These are phyloP conservation scores for Tripidium arundinaceum DNA, from an alignment of 202 grass and related monocot species.

Conservation along the genomic window DNA sequence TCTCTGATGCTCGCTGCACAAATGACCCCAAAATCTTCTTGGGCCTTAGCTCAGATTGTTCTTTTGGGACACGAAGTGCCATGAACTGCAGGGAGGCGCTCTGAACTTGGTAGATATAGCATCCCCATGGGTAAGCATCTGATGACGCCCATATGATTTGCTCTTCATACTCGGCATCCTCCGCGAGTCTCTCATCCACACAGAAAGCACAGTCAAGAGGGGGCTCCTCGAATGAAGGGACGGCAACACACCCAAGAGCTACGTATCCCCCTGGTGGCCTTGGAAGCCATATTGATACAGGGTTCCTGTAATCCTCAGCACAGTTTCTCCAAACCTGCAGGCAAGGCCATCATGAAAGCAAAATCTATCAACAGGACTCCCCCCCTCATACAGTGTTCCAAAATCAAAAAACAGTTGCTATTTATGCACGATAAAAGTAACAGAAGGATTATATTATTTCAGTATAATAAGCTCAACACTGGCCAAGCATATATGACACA, in stretches of 20 bases:
- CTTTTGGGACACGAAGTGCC: conserved; percentile 67
- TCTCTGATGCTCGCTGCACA: conserved; percentile 21
- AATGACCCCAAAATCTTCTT: conserved; percentile 48
- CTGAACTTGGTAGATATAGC: conserved; percentile 88
- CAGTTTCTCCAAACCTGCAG: conserved; percentile 87
- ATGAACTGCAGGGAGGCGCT: conserved; percentile 75
- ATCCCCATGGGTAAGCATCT: conserved; percentile 88
- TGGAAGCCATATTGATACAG: conserved; percentile 82
- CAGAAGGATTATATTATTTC: not conserved
- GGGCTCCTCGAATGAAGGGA: conserved; percentile 70
- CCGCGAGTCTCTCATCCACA: conserved; percentile 45
- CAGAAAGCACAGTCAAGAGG: conserved; percentile 58
- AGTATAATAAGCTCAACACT: conserved; percentile 17
- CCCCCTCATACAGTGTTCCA: not conserved
- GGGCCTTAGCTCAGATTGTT: conserved; percentile 49
- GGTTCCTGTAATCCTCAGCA: conserved; percentile 58
- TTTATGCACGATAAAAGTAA: not conserved
- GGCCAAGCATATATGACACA: not conserved
- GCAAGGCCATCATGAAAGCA: not conserved
- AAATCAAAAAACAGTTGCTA: not conserved
- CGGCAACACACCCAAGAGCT: conserved; percentile 73
- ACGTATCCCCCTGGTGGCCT: conserved; percentile 70
- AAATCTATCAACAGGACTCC: not conserved
- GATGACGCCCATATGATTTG: conserved; percentile 72
- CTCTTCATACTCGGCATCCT: conserved; percentile 72